Base-by-base conservation (phyloP, 768 basidiomycete species). In the Crepidotus variabilis region DNA sequence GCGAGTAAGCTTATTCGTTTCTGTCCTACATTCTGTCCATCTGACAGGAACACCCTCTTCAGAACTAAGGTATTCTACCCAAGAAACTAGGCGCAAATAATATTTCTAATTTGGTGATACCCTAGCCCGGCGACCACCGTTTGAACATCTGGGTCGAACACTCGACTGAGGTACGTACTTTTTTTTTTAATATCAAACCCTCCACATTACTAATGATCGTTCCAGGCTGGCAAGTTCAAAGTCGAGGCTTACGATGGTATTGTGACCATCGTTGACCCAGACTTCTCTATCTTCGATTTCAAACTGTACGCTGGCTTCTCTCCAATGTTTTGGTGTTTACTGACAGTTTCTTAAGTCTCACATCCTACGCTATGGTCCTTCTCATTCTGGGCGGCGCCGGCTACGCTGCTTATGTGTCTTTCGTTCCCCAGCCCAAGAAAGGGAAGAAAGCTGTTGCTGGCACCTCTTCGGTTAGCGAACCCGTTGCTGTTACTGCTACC, bases 121-220 rank as follows among this genome's bases (percentile, higher is more conserved):
- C 47, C 24, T 59, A 92, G 90, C 82, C 90, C 52, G 88, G 89
- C 52, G 90, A 92, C 60, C 71, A 88, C 55, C 85, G 81, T 61
- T 77, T 94, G 52, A 85, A 76, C 61, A 66, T 93, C 28, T 92
- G 87, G 88, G 60, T 92, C n/a, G 88, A 92, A 58, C 84, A 90
- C 63, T 69, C 75, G 14, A 69, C 73, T 32, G 86, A 88, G 56
- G 90, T 89, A 64, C 49, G 78, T 49, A 11, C 33, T 46, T 33
- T 1, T 28, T 33, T 50, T 51, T 24, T 36, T 22, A 33, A 34
- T 20, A 20, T 13, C n/a, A n/a, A n/a, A 14, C 21, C 33, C 10
- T 55, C n/a, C 34, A 51, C 48, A 52, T 52, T 28, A 21, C 24
- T 47, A n/a, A n/a, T n/a, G 60, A 33, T 36, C 8, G 39, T 2